A percentile compares a stretch with the other conserved stretches of the same genome.
phyloP scores from a whole-genome alignment of 1,284 basidiomycete genomes.

The Butyriboletus appendiculatus region DNA sequence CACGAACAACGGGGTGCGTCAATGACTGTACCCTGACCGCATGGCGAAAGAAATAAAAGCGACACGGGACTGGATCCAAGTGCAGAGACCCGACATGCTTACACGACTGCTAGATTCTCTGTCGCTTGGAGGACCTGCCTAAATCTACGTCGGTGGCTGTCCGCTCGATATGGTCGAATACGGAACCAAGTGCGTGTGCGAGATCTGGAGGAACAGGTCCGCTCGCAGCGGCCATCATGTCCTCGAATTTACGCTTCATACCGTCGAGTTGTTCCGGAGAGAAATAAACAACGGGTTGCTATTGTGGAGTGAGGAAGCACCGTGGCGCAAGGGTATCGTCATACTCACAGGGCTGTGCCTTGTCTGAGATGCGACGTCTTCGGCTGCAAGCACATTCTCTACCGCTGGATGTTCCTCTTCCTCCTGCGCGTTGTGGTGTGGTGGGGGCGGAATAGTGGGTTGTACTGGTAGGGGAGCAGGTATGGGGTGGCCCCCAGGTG shows the following conservation, averaged over 20 bases:
- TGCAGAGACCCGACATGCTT: not conserved
- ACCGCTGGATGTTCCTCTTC: constrained; percentile 17
- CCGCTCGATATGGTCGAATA: constrained; percentile 36
- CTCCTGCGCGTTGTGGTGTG: constrained; percentile 9
- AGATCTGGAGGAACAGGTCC: constrained; percentile 34
- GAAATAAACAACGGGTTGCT: constrained; percentile 33
- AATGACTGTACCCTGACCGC: not conserved
- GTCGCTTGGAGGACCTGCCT: constrained; percentile 27
- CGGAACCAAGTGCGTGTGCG: constrained; percentile 34
- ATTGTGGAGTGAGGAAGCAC: not conserved
- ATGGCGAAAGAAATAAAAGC: not conserved
- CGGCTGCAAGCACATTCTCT: constrained; percentile 17
- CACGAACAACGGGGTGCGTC: not conserved
- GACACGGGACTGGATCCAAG: not conserved
- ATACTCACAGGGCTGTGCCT: constrained; percentile 19
- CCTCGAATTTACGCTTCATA: constrained; percentile 33
- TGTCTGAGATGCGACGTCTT: constrained; percentile 19
- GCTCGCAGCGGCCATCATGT: constrained; percentile 33
- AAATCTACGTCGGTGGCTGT: constrained; percentile 29
- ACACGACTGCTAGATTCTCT: constrained; percentile 22
- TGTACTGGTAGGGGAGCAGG: constrained; percentile 6
- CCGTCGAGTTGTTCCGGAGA: constrained; percentile 33
- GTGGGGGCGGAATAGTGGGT: constrained; percentile 8
- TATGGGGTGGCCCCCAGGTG: constrained; percentile 10
- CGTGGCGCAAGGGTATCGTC: not conserved